A percentile compares a stretch with the other conserved stretches of the same genome.
phyloP scores from a whole-genome alignment of 768 basidiomycete genomes.

The Boletus reticulatus region DNA sequence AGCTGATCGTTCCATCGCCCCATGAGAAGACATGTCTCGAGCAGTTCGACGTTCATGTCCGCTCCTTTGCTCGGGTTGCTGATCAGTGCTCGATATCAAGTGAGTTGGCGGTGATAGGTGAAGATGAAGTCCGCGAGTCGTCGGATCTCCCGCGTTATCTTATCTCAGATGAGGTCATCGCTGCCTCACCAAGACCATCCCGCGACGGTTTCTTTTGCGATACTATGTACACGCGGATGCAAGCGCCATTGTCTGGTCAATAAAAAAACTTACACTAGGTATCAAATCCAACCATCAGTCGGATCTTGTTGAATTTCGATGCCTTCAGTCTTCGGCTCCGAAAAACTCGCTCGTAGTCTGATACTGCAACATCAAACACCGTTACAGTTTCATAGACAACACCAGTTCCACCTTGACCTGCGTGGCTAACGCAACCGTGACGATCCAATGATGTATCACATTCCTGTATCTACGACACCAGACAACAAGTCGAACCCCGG shows the following conservation, averaged over 20 bases:
- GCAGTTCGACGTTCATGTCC: conserved; percentile 20
- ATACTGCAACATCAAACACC: no score
- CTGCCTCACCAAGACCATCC: background rate
- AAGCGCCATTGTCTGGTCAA: no score
- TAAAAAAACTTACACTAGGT: no score
- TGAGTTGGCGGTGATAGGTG: background rate
- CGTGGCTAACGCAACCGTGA: conserved; percentile 37
- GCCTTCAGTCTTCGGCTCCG: no score
- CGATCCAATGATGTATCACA: conserved; percentile 33
- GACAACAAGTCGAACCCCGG: background rate
- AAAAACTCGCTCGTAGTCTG: no score
- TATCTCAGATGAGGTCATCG: background rate
- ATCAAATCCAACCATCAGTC: no score
- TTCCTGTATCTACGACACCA: conserved; percentile 43
- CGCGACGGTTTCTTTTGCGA: background rate
- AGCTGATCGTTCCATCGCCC: conserved; percentile 42
- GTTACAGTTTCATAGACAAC: conserved; percentile 14
- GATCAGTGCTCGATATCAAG: background rate
- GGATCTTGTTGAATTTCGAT: no score
- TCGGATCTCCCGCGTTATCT: background rate
- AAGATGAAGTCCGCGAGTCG: no score
- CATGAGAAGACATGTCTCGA: conserved; percentile 59
- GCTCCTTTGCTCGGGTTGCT: background rate
- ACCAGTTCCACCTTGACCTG: conserved; percentile 37
- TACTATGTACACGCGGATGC: no score